phyloP scores from a whole-genome alignment of 805 yeast species.

The Barnettozyma californica region DNA sequence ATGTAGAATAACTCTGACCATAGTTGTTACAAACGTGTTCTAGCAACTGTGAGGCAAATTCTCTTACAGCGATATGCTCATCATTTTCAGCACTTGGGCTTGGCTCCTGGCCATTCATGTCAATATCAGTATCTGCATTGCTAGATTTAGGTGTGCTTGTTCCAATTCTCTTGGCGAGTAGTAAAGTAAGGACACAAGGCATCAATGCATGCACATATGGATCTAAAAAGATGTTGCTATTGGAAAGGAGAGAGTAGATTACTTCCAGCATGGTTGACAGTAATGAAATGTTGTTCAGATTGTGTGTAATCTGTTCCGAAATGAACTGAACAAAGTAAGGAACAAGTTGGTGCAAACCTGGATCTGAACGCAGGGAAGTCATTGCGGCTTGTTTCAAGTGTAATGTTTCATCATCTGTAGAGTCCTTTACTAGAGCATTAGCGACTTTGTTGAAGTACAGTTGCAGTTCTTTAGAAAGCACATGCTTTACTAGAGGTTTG shows the following conservation, averaged over 20 bases:
- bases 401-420: conserved; percentile 34
- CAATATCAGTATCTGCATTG: neutral
- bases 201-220: conserved; percentile 94
- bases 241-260: conserved; percentile 75
- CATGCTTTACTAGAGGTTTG: conserved; percentile 91
- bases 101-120: neutral
- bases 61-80: conserved; percentile 56
- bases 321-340: conserved; percentile 96
- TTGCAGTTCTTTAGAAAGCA: conserved; percentile 88
- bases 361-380: conserved; percentile 80
- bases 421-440: conserved; percentile 62
- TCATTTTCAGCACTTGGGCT: conserved; percentile 22
- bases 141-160: conserved; percentile 21
- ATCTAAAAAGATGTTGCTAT: conserved; percentile 81
- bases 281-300: conserved; percentile 63
- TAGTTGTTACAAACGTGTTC: conserved; percentile 73
- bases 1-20: conserved; percentile 80
- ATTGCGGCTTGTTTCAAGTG: conserved; percentile 73
- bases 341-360: conserved; percentile 93
- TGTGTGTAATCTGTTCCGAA: conserved; percentile 91
- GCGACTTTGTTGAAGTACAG: conserved; percentile 88
- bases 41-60: conserved; percentile 79
- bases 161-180: conserved; percentile 88
- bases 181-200: conserved; percentile 91
- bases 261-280: conserved; percentile 85